Conservation (phyloP, 2,329 filamentous ascomycete genomes). For the Teratosphaeria zuluensis region DNA sequence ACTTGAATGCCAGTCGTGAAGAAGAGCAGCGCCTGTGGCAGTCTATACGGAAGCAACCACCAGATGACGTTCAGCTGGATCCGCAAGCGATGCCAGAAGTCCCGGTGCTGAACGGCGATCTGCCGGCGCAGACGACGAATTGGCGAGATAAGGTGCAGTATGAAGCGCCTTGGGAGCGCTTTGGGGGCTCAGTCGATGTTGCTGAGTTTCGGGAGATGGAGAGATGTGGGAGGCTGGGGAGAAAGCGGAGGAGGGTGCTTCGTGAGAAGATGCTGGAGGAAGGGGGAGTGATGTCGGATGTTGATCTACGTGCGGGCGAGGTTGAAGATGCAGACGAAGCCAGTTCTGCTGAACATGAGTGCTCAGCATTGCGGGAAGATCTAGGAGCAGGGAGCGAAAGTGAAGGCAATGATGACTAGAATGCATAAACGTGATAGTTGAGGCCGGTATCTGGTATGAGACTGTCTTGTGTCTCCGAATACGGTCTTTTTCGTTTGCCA, state of each 20-base stretch:
- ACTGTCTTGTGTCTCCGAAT: neutral
- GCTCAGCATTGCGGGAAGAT: neutral
- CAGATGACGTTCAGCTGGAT: slow-evolving; percentile 3
- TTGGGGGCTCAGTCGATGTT: neutral
- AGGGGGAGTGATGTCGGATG: neutral
- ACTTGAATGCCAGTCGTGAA: slow-evolving; percentile 32
- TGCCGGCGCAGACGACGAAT: slow-evolving; percentile 24
- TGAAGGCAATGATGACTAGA: neutral
- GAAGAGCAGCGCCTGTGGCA: slow-evolving; percentile 40
- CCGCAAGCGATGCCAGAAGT: slow-evolving; percentile 6
- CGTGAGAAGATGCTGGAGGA: neutral
- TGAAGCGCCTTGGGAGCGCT: slow-evolving; percentile 40
- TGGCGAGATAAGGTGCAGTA: slow-evolving; percentile 42
- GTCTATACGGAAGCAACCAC: slow-evolving; percentile 28
- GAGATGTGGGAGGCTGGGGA: slow-evolving; percentile 3
- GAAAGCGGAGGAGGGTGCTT: slow-evolving; percentile 5
- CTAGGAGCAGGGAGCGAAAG: neutral
- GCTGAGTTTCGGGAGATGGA: slow-evolving; percentile 10
- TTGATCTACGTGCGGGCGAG: neutral
- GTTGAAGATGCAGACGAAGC: neutral
- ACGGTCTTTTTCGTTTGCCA: neutral
- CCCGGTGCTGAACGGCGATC: slow-evolving; percentile 5
- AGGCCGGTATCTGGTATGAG: neutral
- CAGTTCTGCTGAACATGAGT: neutral
- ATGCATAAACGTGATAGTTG: neutral